Conservation (phyloP, 768 basidiomycete species). For the Russula lepida region DNA sequence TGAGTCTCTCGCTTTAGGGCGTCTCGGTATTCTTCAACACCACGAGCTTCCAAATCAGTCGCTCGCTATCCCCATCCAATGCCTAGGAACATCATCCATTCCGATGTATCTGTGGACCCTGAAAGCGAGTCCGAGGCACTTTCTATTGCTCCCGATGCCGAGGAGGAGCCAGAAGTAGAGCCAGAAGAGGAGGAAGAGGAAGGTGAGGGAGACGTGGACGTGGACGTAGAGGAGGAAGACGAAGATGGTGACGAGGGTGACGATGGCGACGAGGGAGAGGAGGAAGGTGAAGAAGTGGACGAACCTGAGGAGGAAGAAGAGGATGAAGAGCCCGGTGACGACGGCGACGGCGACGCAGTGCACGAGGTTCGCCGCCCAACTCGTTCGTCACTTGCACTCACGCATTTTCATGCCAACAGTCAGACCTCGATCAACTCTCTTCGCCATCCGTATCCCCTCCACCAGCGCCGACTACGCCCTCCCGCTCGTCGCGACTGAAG, state of each 20-base stretch:
- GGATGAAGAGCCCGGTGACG: slow-evolving; percentile 19
- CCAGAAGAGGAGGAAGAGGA: slow-evolving; percentile 28
- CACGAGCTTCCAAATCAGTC: background rate
- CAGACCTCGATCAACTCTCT: slow-evolving; percentile 19
- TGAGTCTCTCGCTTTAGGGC: background rate
- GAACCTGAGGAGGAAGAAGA: slow-evolving; percentile 18
- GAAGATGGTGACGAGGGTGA: slow-evolving; percentile 27
- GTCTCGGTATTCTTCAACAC: background rate
- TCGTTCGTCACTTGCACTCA: background rate
- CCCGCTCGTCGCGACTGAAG: slow-evolving; percentile 39
- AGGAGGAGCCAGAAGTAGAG: slow-evolving; percentile 34
- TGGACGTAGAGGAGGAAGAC: slow-evolving; percentile 34
- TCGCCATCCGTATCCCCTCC: slow-evolving; percentile 21
- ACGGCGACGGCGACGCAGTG: slow-evolving; percentile 23
- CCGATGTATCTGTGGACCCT: slow-evolving; percentile 16
- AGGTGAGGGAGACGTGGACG: slow-evolving; percentile 29
- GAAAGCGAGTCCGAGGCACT: slow-evolving; percentile 18
- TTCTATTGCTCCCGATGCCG: slow-evolving; percentile 26
- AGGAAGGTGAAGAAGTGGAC: slow-evolving; percentile 8
- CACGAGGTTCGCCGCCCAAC: slow-evolving; percentile 4
- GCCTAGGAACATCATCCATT: slow-evolving; percentile 20
- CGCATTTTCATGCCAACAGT: background rate
- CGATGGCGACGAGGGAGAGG: slow-evolving; percentile 27
- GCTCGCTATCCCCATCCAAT: background rate
- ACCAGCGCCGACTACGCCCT: slow-evolving; percentile 20